Conservation (phyloP, 805 yeast species). For the Yamadazyma endophytica region DNA sequence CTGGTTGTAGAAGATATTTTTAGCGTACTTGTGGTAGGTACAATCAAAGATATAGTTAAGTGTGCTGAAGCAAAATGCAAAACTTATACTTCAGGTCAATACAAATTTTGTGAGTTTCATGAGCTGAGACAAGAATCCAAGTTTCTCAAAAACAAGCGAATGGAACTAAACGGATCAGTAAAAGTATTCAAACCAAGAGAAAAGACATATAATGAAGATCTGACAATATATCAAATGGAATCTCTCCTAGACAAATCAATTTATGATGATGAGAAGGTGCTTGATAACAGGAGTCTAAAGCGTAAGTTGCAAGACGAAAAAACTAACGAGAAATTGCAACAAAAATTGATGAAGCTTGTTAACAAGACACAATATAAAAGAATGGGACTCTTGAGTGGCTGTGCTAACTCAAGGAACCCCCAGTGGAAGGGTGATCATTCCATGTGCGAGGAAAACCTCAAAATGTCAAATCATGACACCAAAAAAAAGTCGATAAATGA, state of each 20-base stretch:
- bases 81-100: conserved; percentile 30
- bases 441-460: no score
- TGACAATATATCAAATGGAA: conserved; percentile 17
- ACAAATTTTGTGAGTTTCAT: conserved; percentile 12
- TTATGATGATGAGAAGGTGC: conserved; percentile 44
- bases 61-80: conserved; percentile 50
- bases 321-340: conserved; percentile 31
- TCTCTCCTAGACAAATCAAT: conserved; percentile 25
- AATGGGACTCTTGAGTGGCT: conserved; percentile 12
- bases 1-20: conserved; percentile 25
- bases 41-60: conserved; percentile 59
- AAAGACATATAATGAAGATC: conserved; percentile 17
- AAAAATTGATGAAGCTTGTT: conserved; percentile 22
- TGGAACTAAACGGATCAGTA: conserved; percentile 68
- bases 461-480: no score
- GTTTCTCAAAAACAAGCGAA: conserved; percentile 40
- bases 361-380: conserved; percentile 16
- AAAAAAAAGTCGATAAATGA: no score
- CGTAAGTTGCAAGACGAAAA: conserved; percentile 23
- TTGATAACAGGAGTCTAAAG: conserved; percentile 36
- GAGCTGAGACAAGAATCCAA: conserved; percentile 9
- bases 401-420: no score
- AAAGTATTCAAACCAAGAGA: conserved; percentile 43
- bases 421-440: no score
- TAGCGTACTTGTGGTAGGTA: conserved; percentile 70